Evolutionary conservation across 73 alveolate genomes (phyloP).

Genomic region (Stentor roeselii): DNA sequence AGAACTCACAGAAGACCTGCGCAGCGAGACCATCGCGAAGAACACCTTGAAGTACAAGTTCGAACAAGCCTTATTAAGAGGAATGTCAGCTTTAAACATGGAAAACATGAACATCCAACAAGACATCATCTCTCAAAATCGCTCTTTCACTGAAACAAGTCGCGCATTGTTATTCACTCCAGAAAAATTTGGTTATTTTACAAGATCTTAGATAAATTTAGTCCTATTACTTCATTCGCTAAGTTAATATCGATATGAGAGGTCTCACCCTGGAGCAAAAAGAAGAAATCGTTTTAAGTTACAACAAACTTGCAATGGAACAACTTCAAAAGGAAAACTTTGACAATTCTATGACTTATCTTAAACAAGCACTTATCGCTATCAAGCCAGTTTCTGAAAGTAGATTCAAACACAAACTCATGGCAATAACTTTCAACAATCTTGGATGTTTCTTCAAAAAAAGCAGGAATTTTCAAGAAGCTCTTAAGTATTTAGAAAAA

Average conservation of each 20-base stretch:
- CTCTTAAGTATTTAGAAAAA: background rate
- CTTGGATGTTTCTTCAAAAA: conserved; percentile 13
- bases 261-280: too few relatives aligned
- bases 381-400: background rate
- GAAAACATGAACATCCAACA: background rate
- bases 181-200: background rate
- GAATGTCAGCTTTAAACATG: conserved; percentile 10
- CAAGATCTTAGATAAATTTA: background rate
- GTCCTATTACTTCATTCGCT: too few relatives aligned
- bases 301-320: conserved; percentile 3
- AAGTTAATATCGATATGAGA: too few relatives aligned
- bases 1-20: conserved; percentile 9
- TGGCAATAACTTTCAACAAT: conserved; percentile 15
- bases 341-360: background rate
- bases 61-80: conserved; percentile 16
- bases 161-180: background rate
- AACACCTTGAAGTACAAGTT: background rate
- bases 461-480: background rate
- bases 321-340: background rate
- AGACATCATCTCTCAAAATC: background rate
- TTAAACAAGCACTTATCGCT: background rate
- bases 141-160: conserved; percentile 18
- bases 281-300: background rate
- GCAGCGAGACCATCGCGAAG: background rate
- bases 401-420: background rate